These are phyloP conservation scores for Nitzschia sp. DNA, from an alignment of 108 stramenopile species.

Conservation along the genomic window DNA sequence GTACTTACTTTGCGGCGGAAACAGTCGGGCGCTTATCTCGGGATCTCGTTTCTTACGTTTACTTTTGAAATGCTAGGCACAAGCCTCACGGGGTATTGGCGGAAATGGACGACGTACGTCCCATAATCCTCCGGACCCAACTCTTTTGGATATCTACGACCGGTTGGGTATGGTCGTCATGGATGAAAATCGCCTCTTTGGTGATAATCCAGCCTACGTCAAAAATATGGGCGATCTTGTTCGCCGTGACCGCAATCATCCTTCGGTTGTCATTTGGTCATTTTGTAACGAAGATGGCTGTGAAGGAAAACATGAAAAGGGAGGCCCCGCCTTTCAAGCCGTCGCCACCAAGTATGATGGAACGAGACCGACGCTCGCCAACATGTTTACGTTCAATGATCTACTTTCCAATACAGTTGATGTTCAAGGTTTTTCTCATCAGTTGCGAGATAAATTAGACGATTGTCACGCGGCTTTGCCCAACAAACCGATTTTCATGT, in stretches of 20 bases:
- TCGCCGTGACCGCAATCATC: conserved; percentile 51
- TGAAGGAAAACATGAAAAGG: conserved; percentile 24
- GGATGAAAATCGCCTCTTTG: conserved; percentile 49
- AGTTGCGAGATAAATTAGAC: conserved; percentile 20
- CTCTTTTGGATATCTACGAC: conserved; percentile 42
- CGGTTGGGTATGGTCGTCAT: conserved; percentile 48
- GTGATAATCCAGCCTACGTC: conserved; percentile 26
- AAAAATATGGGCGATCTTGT: conserved; percentile 38
- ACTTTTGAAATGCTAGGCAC: not conserved
- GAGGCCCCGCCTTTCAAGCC: conserved; percentile 34
- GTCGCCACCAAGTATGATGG: conserved; percentile 28
- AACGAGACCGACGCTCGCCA: conserved; percentile 35
- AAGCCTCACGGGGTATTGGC: conserved; percentile 37
- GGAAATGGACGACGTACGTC: conserved; percentile 46
- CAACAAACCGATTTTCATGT: conserved; percentile 28
- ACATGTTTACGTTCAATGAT: conserved; percentile 40
- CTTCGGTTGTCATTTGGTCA: conserved; percentile 44
- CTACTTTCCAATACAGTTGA: conserved; percentile 30
- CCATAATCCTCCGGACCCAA: conserved; percentile 48
- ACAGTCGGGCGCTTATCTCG: not conserved
- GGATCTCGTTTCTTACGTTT: not conserved
- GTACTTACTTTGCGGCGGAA: not conserved
- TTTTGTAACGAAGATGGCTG: conserved; percentile 51
- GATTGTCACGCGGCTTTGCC: conserved; percentile 34
- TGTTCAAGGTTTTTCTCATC: conserved; percentile 41